Evolutionary conservation across 768 basidiomycete species (phyloP), one percentile per base, ranked within the genome.

Genomic region (Mycena vulgaris): DNA sequence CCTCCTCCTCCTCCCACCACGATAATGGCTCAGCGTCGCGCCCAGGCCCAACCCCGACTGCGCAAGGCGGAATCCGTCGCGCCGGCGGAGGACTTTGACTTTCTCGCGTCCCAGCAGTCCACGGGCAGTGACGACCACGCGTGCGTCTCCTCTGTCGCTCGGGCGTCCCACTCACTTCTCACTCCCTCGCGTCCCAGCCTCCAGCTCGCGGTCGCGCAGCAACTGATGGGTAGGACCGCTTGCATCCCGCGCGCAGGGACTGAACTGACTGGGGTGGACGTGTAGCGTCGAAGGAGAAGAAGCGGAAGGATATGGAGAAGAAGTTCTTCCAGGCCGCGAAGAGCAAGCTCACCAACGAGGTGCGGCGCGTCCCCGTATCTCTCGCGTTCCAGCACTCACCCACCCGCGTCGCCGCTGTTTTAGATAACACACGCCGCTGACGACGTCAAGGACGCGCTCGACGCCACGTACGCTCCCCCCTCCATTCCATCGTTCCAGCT

Each of bases 101-200:
- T 73, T 28, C 64, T 73, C 48, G 68, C 72, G 40, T 70, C 72
- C n/a, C 72, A 73, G 60, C 68, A 69, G 51, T 73, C 72, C 33
- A 60, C 65, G 6, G 68, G 72, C 3, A 73, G 72, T 51, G 72
- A 73, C 39, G 72, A 73, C 45, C 60, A 70, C 3, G 68, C 68
- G 72, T 73, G 27, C 28, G 64, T 52, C 19, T 19, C n/a, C 25
- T 19, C 25, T 39, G n/a, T 48, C 10, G n/a, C n/a, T n/a, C n/a
- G n/a, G 8, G 17, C 30, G 5, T 23, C 39, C 17, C 9, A 25
- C 23, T 3, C n/a, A 11, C 27, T 17, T 11, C 21, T 28, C 40
- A n/a, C 30, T 55, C 30, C 21, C 19, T 14, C 21, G 11, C 4
- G 5, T 23, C 19, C 23, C 9, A 73, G 71, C 0, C 28, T 73